Evolutionary conservation across 2,329 filamentous ascomycete species (phyloP), one percentile per base, ranked within the genome.

Genomic region (Eutypa lata): DNA sequence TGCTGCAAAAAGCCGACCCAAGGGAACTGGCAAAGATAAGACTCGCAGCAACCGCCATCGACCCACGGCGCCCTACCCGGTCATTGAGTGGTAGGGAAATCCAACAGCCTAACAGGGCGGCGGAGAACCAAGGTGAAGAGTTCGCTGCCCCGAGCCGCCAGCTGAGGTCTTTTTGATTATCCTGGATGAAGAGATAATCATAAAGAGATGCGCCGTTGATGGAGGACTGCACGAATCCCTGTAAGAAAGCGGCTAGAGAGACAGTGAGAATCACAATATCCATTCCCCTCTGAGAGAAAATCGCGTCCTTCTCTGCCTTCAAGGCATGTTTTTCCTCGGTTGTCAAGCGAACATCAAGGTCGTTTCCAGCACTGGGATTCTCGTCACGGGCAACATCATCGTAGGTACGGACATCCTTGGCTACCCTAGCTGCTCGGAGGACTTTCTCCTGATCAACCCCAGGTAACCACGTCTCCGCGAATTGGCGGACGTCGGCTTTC

Each of bases 191-290:
- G 31, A 35, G 31, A 7, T 14, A 7, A 35, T 44, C 54, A 26
- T 59, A 76, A 0, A 75, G 52, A 0, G 70, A 70, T 1, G 73
- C 71, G 11, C 71, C 71, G 53, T 76, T 76, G 54, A 76, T 70
- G 5, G 72, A 76, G 0, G 71, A 73, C 53, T 76, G 74, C 2
- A 76, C 73, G 38, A 73, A 73, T 11, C 73, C 73, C 57, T 76
- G 74, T 0, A 76, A 59, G 43, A 76, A 71, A 0, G 74, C 74
- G 0, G 74, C 73, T 2, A 76, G 63, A 3, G 73, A 75, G 13
- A 77, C 74, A 1, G 72, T 75, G 31, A 71, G 55, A 38, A 75
- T 68, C 49, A 76, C 73, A 11, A 68, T 62, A 16, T 65, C 53
- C 68, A 76, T 76, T 2, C 69, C 67, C 44, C 59, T 61, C 38